phyloP scores from a whole-genome alignment of 2,329 filamentous ascomycete genomes.

The Proliferodiscus dingleyae region DNA sequence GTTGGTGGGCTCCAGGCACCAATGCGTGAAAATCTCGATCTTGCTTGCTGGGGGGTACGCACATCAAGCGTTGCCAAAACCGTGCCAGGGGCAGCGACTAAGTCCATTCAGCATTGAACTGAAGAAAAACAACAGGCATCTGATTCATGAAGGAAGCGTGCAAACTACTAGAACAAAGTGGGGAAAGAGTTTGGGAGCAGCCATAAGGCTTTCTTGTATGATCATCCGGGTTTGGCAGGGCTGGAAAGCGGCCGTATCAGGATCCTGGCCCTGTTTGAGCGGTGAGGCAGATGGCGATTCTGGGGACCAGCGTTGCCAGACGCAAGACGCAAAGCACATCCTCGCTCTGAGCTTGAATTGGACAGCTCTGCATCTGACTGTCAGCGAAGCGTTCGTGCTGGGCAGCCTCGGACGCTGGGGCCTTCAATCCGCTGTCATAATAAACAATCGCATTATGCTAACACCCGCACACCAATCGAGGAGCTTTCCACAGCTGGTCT shows the following conservation, averaged over 20 bases:
- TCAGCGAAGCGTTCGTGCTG: background rate
- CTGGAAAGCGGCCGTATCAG: conserved; percentile 19
- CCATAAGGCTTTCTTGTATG: conserved; percentile 13
- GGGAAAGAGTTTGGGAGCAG: conserved; percentile 7
- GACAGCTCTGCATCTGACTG: background rate
- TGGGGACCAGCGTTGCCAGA: conserved; percentile 21
- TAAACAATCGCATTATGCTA: conserved; percentile 17
- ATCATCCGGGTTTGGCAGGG: conserved; percentile 14
- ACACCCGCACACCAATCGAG: conserved; percentile 17
- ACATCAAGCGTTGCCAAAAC: conserved; percentile 20
- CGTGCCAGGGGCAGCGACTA: conserved; percentile 25
- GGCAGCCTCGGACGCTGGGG: conserved; percentile 16
- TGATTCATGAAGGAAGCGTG: background rate
- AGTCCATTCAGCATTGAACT: background rate
- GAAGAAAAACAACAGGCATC: background rate
- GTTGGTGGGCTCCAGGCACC: too few relatives aligned
- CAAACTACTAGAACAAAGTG: background rate
- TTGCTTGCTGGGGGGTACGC: background rate
- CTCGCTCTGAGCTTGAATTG: too few relatives aligned
- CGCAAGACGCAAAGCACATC: background rate
- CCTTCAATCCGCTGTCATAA: conserved; percentile 1
- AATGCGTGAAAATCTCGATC: too few relatives aligned
- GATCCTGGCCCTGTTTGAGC: conserved; percentile 29
- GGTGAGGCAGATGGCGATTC: conserved; percentile 23
- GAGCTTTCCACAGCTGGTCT: conserved; percentile 15